A percentile compares a stretch with the other conserved stretches of the same genome.
phyloP scores from a whole-genome alignment of 2,329 filamentous ascomycete species.

The Herpotrichia juniperi region DNA sequence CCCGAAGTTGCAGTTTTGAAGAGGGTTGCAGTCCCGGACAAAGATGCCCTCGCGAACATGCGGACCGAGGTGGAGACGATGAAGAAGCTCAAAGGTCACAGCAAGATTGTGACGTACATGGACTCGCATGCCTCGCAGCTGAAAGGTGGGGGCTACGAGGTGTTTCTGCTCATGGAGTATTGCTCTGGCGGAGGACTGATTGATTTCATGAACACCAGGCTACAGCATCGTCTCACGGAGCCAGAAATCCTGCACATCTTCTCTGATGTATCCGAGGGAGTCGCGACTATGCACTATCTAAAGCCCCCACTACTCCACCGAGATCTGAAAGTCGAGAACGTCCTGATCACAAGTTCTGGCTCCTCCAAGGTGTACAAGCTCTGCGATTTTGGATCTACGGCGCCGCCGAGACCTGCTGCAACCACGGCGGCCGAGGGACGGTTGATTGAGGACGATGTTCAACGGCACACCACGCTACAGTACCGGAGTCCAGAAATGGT shows the following conservation, averaged over 20 bases:
- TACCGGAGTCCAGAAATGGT: conserved; percentile 99
- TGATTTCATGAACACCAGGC: conserved; percentile 98
- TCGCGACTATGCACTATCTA: conserved; percentile 98
- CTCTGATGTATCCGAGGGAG: conserved; percentile 91
- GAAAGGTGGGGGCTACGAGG: conserved; percentile 91
- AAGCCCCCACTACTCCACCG: conserved; percentile 91
- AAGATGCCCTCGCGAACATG: conserved; percentile 93
- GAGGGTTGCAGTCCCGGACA: conserved; percentile 94
- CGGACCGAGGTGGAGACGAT: conserved; percentile 98
- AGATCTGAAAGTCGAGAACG: conserved; percentile 97
- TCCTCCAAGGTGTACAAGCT: conserved; percentile 85
- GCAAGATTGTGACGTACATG: conserved; percentile 95
- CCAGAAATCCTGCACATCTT: conserved; percentile 98
- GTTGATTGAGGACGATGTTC: conserved; percentile 93
- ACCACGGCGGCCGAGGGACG: conserved; percentile 87
- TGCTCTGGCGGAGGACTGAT: conserved; percentile 94
- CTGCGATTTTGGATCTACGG: conserved; percentile 96
- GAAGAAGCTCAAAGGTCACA: conserved; percentile 98
- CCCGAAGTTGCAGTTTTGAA: conserved; percentile 87
- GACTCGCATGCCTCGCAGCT: conserved; percentile 97
- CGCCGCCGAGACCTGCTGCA: conserved; percentile 81
- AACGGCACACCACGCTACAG: conserved; percentile 95
- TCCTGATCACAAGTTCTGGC: conserved; percentile 77
- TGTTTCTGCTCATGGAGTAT: conserved; percentile 98
- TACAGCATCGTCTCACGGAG: conserved; percentile 96